Evolutionary conservation across 1,139 yeast species (phyloP).

Genomic region (Kodamaea suecica): DNA sequence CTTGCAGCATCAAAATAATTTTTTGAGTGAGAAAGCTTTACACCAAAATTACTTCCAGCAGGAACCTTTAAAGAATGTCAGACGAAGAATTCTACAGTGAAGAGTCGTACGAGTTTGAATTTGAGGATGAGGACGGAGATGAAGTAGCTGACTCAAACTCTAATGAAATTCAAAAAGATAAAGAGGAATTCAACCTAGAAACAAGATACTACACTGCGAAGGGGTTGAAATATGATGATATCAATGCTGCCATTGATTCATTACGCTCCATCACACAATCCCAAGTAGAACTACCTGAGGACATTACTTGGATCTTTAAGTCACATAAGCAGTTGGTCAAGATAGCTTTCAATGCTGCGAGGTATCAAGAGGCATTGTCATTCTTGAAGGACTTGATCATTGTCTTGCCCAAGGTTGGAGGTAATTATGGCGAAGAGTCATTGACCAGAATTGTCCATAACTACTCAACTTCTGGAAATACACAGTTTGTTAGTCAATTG

Average conservation of each 20-base stretch:
- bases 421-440: slow-evolving; percentile 60
- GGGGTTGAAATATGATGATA: slow-evolving; percentile 59
- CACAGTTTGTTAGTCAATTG: slow-evolving; percentile 24
- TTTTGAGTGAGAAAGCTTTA: too few relatives aligned
- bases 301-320: slow-evolving; percentile 50
- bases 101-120: slow-evolving; percentile 66
- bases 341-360: slow-evolving; percentile 36
- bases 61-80: slow-evolving; percentile 50
- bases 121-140: slow-evolving; percentile 55
- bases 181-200: slow-evolving; percentile 35
- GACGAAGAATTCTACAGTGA: slow-evolving; percentile 58
- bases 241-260: slow-evolving; percentile 15
- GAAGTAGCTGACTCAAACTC: slow-evolving; percentile 8
- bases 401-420: slow-evolving; percentile 30
- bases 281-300: slow-evolving; percentile 10
- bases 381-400: slow-evolving; percentile 23
- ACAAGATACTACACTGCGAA: slow-evolving; percentile 62
- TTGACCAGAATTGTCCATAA: slow-evolving; percentile 53
- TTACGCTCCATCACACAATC: slow-evolving; percentile 12
- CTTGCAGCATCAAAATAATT: too few relatives aligned
- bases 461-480: slow-evolving; percentile 33
- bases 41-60: too few relatives aligned
- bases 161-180: slow-evolving; percentile 22
- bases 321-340: slow-evolving; percentile 67
- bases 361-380: slow-evolving; percentile 33